Conservation (phyloP, 805 yeast species). For the Schwanniomyces vanrijiae region DNA sequence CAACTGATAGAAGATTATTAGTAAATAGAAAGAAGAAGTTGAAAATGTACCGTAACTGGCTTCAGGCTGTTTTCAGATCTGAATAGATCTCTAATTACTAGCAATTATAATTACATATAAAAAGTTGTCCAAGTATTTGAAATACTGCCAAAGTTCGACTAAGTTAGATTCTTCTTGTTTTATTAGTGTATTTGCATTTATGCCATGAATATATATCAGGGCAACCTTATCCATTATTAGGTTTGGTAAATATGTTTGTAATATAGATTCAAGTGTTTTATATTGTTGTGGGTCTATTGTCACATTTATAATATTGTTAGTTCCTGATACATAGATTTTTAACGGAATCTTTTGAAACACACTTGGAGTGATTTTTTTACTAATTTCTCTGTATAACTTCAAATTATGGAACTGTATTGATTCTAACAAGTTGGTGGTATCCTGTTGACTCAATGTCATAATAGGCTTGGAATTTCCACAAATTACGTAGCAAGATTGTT, state of each 20-base stretch:
- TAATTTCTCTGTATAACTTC: conserved; percentile 21
- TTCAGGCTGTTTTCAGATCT: conserved; percentile 80
- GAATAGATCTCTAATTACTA: conserved; percentile 4
- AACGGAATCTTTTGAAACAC: conserved; percentile 46
- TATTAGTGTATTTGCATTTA: conserved; percentile 17
- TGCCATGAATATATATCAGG: conserved; percentile 31
- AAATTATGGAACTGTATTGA: conserved; percentile 42
- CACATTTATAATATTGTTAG: conserved; percentile 33
- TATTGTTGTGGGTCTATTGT: conserved; percentile 11
- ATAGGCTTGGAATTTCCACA: conserved; percentile 78
- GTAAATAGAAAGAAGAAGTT: conserved; percentile 90
- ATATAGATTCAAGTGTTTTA: conserved; percentile 1
- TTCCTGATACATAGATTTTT: conserved; percentile 44
- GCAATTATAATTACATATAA: conserved; percentile 27
- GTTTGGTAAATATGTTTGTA: conserved; percentile 12
- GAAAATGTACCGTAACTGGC: conserved; percentile 96
- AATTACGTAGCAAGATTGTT: conserved; percentile 75
- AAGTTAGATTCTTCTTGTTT: conserved; percentile 12
- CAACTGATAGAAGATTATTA: conserved; percentile 84
- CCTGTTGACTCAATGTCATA: conserved; percentile 70
- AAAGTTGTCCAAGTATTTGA: conserved; percentile 37
- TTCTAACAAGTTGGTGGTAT: conserved; percentile 59
- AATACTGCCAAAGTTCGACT: conserved; percentile 30
- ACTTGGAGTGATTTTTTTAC: conserved; percentile 25
- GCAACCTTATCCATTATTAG: conserved; percentile 8